phyloP scores from a whole-genome alignment of 2,329 filamentous ascomycete genomes.

The Penicillium sp. region DNA sequence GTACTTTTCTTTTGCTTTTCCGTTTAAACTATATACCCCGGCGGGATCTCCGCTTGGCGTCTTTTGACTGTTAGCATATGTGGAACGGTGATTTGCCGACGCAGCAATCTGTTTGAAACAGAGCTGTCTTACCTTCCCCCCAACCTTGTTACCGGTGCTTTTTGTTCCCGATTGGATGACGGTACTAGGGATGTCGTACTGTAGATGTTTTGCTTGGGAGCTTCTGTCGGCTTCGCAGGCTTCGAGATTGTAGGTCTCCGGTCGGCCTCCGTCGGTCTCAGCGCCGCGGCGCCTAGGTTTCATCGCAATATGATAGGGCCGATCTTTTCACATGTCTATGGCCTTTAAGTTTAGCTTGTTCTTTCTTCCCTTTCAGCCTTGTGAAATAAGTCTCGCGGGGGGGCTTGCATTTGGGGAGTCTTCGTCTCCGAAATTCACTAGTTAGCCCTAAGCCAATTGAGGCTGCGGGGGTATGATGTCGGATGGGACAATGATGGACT shows the following conservation, averaged over 20 bases:
- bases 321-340: no score
- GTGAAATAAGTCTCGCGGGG: conserved; percentile 12
- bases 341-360: not conserved
- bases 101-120: conserved; percentile 18
- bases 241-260: conserved; percentile 11
- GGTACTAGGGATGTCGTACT: no score
- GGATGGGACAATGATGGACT: conserved; percentile 7
- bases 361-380: conserved; percentile 5
- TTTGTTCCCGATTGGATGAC: not conserved
- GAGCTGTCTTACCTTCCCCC: conserved; percentile 1
- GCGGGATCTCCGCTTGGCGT: conserved; percentile 13
- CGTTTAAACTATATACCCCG: conserved; percentile 22
- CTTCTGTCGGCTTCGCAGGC: conserved; percentile 1
- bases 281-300: conserved; percentile 14
- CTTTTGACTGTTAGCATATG: conserved; percentile 4
- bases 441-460: no score
- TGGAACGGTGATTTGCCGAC: conserved; percentile 7
- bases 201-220: no score
- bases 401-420: no score
- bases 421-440: no score
- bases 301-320: no score
- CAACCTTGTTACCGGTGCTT: not conserved
- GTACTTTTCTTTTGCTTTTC: conserved; percentile 3
- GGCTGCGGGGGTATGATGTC: no score
- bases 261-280: conserved; percentile 23